A percentile compares a stretch with the other conserved stretches of the same genome.
Evolutionary conservation across 148 eudicot genomes (phyloP).

Genomic region (Tetragonia tetragonoides): DNA sequence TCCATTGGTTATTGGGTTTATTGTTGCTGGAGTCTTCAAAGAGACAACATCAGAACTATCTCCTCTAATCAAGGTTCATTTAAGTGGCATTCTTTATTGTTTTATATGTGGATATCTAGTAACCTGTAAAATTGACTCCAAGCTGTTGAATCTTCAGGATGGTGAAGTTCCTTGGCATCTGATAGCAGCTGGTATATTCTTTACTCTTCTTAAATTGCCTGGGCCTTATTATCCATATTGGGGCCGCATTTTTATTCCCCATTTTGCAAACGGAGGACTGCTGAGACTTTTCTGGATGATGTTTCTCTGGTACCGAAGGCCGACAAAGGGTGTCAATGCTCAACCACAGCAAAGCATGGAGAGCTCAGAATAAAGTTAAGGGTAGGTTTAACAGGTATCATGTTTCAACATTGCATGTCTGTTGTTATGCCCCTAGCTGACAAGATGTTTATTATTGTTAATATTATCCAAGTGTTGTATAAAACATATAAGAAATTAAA

Average conservation of each 20-base stretch:
- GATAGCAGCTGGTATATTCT: slow-evolving; percentile 47
- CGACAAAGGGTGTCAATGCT: slow-evolving; percentile 24
- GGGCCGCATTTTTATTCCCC: slow-evolving; percentile 80
- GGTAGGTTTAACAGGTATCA: neutral
- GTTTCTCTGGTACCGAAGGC: slow-evolving; percentile 52
- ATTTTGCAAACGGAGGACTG: slow-evolving; percentile 75
- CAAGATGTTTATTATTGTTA: neutral
- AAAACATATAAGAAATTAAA: neutral
- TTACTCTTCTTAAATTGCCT: slow-evolving; percentile 65
- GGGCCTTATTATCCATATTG: slow-evolving; percentile 84
- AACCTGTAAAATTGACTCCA: neutral
- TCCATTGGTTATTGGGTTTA: slow-evolving; percentile 62
- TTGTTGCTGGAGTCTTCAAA: slow-evolving; percentile 53
- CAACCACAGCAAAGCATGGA: slow-evolving; percentile 14
- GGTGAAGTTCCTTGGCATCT: slow-evolving; percentile 84
- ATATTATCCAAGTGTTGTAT: neutral
- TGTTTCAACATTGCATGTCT: too few species aligned
- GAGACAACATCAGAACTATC: slow-evolving; percentile 50
- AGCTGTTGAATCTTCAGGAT: slow-evolving; percentile 40
- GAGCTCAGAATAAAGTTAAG: slow-evolving; percentile 19
- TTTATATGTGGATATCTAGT: neutral
- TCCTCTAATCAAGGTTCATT: slow-evolving; percentile 61
- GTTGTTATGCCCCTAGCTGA: neutral
- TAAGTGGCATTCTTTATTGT: neutral
- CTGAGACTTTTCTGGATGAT: slow-evolving; percentile 56